Evolutionary conservation across 495 filamentous ascomycete species (phyloP).

Genomic region (Penicillium lividum): DNA sequence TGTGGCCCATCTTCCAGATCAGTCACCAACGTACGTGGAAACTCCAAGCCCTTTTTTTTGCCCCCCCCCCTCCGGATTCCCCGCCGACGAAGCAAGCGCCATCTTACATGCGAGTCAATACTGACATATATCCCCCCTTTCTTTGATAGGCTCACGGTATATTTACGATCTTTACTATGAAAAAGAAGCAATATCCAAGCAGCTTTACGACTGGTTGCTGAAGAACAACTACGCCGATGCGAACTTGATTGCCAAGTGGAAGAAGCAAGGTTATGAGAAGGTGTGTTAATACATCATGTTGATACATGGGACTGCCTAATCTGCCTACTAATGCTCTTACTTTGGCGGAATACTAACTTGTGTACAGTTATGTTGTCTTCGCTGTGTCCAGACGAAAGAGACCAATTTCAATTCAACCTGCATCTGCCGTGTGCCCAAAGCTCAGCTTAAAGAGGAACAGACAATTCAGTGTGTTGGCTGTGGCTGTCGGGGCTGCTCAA

Average conservation of each 20-base stretch:
- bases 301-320: neutral
- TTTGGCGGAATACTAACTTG: conserved; percentile 10
- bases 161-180: conserved; percentile 98
- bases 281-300: conserved; percentile 34
- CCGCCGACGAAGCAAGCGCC: neutral
- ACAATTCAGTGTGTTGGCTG: conserved; percentile 94
- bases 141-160: conserved; percentile 67
- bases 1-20: conserved; percentile 98
- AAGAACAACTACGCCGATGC: conserved; percentile 97
- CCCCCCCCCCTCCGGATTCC: conserved; percentile 1
- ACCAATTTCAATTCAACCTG: conserved; percentile 98
- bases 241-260: conserved; percentile 98
- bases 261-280: conserved; percentile 99
- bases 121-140: conserved; percentile 4
- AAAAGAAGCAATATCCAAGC: conserved; percentile 89
- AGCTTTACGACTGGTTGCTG: conserved; percentile 91
- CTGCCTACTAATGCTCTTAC: neutral
- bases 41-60: neutral
- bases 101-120: neutral
- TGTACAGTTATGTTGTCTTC: conserved; percentile 80
- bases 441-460: conserved; percentile 87
- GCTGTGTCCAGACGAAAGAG: conserved; percentile 98
- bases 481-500: conserved; percentile 89
- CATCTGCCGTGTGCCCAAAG: conserved; percentile 93
- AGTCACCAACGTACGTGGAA: conserved; percentile 76